Base-by-base conservation (phyloP, 768 basidiomycete genomes). In the Ramaria rubella region DNA sequence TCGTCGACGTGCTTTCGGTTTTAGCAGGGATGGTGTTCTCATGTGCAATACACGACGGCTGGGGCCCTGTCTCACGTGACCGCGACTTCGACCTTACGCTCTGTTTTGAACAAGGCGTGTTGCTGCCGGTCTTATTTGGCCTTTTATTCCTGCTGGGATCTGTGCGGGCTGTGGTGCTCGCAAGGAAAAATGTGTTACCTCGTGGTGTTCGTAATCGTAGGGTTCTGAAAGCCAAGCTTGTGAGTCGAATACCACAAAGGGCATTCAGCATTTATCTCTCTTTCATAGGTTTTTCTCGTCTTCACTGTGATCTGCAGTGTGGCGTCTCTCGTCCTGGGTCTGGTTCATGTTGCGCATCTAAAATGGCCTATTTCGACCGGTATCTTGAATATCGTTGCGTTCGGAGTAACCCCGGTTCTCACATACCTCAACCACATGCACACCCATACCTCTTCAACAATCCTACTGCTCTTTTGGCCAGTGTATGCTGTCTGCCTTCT, bases 381-480 rank as follows among this genome's bases (percentile, higher is more conserved):
- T 61, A 71, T 77, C 40, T 73, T 91, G 3, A 82, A 89, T 62
- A 75, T 82, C 1, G 49, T 83, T 1, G 75, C 81, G 0, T 65
- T 88, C 4, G 46, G 78, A 21, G 61, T 77, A 12, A 70, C 81
- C 17, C 64, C 78, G 2, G 59, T 73, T 23, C 70, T 91, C 43
- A 84, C 85, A 1, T 79, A 77, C 60, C 69, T 77, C 56, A 91
- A 89, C 60, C 90, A 94, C 67, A 79, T 80, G 34, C 81, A 83
- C 15, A 79, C 83, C 1, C 79, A 83, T 17, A 76, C 78, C 8
- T 86, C 93, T 0, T 90, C 90, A 0, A 75, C 87, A 1, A 65
- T 82, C 12, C 70, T 93, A 34, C 79, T 96, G 9, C 67, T 94
- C 48, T 94, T 90, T 70, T 95, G 90, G 87, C 90, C 91, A 0